Base-by-base conservation (phyloP, 2,329 filamentous ascomycete species). In the Aspergillus awamori region DNA sequence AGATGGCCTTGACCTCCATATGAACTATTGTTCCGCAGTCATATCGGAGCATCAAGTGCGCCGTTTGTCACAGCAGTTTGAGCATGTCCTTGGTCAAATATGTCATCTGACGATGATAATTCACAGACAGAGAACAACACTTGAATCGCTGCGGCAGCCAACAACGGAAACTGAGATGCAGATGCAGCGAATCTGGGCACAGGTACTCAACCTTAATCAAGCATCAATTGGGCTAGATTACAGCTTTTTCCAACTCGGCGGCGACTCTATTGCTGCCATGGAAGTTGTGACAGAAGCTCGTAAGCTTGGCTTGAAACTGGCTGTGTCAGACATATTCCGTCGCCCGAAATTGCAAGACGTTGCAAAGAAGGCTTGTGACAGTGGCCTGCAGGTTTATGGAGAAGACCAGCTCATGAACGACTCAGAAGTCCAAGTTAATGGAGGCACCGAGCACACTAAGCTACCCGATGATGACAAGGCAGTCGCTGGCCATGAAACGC, bases 241-340 rank as follows among this genome's bases (percentile, higher is more conserved):
- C 13, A 30, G 24, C 26, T 51, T 51, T 30, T 30, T 51, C 8
- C 33, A 39, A 17, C 17, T 49, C 22, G 58, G 58, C n/a, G 58
- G 58, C 10, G 58, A 60, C 58, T 49, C 41, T 11, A 60, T 60
- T 39, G 30, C 58, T 3, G 58, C 41, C 20, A 60, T 55, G 52
- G 26, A 43, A 17, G 24, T 60, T 3, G 41, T 49, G 8, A 38
- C 58, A 4, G 17, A 39, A 41, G 28, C 28, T 51, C 58, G 58
- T 4, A 8, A 55, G 49, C 15, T 17, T 6, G 33, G 43, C 11
- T 28, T 47, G 15, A 43, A 17, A 15, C 57, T 60, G 3, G 33
- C 30, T 2, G 28, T 60, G 33, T 24, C 36, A 17, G 43, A 51
- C 38, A 41, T 41, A 41, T 41, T 41, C 38, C 38, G 38, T 41